These are phyloP conservation scores for Hemerocallis citrina DNA, from an alignment of 106 monocot species.

Conservation along the genomic window DNA sequence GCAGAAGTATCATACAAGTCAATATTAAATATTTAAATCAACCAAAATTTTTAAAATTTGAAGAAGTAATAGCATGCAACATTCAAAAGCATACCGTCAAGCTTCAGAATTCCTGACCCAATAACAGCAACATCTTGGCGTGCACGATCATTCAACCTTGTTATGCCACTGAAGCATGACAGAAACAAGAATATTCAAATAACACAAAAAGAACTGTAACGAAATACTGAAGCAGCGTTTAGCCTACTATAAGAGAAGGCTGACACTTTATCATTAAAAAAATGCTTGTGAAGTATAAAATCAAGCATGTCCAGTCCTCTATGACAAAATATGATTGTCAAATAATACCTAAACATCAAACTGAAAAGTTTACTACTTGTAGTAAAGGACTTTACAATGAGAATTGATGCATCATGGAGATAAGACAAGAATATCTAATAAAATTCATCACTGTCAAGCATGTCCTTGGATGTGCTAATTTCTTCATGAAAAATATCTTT, in stretches of 20 bases:
- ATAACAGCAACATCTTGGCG: constrained; percentile 90
- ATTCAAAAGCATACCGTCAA: constrained; percentile 64
- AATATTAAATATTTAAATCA: neutral
- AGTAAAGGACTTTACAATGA: neutral
- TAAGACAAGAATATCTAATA: neutral
- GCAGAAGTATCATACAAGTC: neutral
- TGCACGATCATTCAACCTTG: constrained; percentile 86
- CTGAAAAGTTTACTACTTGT: neutral
- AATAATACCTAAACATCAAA: neutral
- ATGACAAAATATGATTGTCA: neutral
- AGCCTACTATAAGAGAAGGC: neutral
- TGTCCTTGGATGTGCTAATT: no score
- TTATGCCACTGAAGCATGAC: constrained; percentile 53
- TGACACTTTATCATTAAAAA: no score
- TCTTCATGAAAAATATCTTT: no score
- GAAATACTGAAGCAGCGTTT: neutral
- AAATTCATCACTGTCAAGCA: no score
- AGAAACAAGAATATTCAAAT: neutral
- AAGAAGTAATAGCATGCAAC: neutral
- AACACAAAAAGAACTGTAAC: neutral
- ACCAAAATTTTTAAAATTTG: neutral
- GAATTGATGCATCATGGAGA: neutral
- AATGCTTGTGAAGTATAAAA: neutral
- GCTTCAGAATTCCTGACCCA: constrained; percentile 77
- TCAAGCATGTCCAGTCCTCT: neutral